Conservation (phyloP, 805 yeast species). For the Suhomyces xylopsoci region DNA sequence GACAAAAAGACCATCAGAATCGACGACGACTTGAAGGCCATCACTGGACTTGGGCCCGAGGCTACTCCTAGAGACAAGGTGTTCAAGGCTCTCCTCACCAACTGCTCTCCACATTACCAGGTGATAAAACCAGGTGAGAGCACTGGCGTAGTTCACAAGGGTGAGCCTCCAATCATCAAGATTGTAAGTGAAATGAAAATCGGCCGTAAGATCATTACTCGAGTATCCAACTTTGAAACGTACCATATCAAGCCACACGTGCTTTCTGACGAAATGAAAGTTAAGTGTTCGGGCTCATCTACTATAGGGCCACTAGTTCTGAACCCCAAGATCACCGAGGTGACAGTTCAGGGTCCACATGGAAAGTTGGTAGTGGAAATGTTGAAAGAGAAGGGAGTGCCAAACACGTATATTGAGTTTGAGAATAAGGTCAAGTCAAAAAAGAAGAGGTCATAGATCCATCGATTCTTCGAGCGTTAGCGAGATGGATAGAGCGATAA, state of each 20-base stretch:
- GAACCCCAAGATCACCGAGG: conserved; percentile 58
- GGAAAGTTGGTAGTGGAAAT: conserved; percentile 57
- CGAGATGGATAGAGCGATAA: too few relatives aligned
- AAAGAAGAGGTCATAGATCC: conserved; percentile 38
- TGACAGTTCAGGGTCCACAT: conserved; percentile 91
- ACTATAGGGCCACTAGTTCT: conserved; percentile 62
- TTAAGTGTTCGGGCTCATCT: conserved; percentile 86
- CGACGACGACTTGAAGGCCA: conserved; percentile 51
- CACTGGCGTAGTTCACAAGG: conserved; percentile 46
- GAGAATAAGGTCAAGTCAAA: conserved; percentile 59
- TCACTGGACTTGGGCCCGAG: conserved; percentile 32
- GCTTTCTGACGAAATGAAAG: conserved; percentile 66
- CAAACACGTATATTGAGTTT: conserved; percentile 59
- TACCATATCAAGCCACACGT: conserved; percentile 63
- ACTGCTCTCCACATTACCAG: conserved; percentile 49
- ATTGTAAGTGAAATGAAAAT: conserved; percentile 72
- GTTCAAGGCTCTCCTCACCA: conserved; percentile 43
- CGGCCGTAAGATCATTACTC: conserved; percentile 79
- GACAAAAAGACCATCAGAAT: conserved; percentile 54
- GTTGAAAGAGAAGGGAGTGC: conserved; percentile 60
- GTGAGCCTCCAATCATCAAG: conserved; percentile 62
- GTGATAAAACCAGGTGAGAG: conserved; percentile 46
- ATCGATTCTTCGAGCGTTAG: too few relatives aligned
- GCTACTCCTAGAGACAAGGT: conserved; percentile 43
- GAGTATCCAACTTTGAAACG: conserved; percentile 64